Percentiles rank a stretch among this genome's conserved stretches.
Conservation (phyloP, 495 filamentous ascomycete genomes). For the Penicillium desertorum region DNA sequence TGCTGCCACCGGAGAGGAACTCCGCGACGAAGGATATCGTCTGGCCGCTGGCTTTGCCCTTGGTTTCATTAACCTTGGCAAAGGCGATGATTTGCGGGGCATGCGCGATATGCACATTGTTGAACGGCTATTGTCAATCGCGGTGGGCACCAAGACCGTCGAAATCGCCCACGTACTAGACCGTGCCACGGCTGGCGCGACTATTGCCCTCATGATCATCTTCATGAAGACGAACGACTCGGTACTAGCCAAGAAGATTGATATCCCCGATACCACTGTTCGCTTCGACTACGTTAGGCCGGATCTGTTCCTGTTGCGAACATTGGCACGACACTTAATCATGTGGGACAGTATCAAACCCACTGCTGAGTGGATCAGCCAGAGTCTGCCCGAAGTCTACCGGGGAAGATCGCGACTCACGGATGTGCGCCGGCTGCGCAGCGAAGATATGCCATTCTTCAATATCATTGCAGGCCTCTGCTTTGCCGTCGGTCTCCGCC, state of each 20-base stretch:
- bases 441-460: constrained; percentile 84
- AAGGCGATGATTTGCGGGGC: constrained; percentile 82
- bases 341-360: constrained; percentile 84
- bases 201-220: constrained; percentile 85
- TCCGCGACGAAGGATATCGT: constrained; percentile 92
- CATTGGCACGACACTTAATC: constrained; percentile 87
- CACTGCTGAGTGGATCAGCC: constrained; percentile 68
- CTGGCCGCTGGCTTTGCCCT: constrained; percentile 92
- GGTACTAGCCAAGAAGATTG: constrained; percentile 85
- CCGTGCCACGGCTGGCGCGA: constrained; percentile 85
- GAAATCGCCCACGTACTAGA: constrained; percentile 89
- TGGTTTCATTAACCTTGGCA: constrained; percentile 91
- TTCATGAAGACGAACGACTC: constrained; percentile 96
- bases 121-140: constrained; percentile 79
- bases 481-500: constrained; percentile 78
- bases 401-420: constrained; percentile 53
- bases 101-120: constrained; percentile 92
- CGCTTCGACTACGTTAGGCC: constrained; percentile 95
- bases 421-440: constrained; percentile 56
- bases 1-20: constrained; percentile 56
- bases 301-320: constrained; percentile 87
- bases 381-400: constrained; percentile 69
- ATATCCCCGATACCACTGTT: constrained; percentile 82
- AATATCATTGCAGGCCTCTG: constrained; percentile 90
- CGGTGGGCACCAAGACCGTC: constrained; percentile 82